A percentile compares a stretch with the other conserved stretches of the same genome.
phyloP scores from a whole-genome alignment of 2,329 filamentous ascomycete genomes.

The Furcasterigmium sp. region DNA sequence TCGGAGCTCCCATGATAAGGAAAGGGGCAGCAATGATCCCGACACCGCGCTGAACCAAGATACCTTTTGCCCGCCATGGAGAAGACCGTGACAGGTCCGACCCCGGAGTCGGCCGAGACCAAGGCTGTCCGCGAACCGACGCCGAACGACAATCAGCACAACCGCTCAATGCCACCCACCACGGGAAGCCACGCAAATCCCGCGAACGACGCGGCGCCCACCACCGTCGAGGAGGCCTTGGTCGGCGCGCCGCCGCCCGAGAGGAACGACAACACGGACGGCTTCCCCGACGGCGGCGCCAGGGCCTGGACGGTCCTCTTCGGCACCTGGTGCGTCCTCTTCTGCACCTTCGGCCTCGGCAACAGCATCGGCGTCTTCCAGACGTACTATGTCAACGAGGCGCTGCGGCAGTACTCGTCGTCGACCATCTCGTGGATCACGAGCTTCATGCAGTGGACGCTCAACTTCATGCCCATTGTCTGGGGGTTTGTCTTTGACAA shows the following conservation, averaged over 20 bases:
- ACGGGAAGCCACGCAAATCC: too few species aligned
- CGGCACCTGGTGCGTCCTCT: conserved; percentile 36
- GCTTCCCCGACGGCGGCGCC: conserved; percentile 50
- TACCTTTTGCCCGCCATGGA: too few species aligned
- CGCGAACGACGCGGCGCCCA: too few species aligned
- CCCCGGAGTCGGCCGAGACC: too few species aligned
- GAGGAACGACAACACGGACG: conserved; percentile 24
- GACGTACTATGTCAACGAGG: conserved; percentile 47
- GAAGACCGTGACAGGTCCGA: too few species aligned
- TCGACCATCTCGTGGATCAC: conserved; percentile 56
- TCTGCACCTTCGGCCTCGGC: conserved; percentile 37
- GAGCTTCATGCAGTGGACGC: conserved; percentile 39
- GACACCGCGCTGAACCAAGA: too few species aligned
- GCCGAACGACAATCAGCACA: too few species aligned
- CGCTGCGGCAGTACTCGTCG: conserved; percentile 39
- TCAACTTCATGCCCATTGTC: conserved; percentile 40
- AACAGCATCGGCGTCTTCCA: conserved; percentile 51
- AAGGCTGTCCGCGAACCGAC: too few species aligned
- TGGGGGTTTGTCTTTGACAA: conserved; percentile 56
- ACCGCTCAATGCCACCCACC: neutral
- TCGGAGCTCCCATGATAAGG: too few species aligned
- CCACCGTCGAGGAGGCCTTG: too few species aligned
- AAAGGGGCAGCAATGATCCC: too few species aligned
- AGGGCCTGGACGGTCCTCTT: conserved; percentile 53
- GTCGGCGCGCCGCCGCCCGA: too few species aligned